These are phyloP conservation scores for Ophiostoma sp. DNA, from an alignment of 2,329 filamentous ascomycete species.

Conservation along the genomic window DNA sequence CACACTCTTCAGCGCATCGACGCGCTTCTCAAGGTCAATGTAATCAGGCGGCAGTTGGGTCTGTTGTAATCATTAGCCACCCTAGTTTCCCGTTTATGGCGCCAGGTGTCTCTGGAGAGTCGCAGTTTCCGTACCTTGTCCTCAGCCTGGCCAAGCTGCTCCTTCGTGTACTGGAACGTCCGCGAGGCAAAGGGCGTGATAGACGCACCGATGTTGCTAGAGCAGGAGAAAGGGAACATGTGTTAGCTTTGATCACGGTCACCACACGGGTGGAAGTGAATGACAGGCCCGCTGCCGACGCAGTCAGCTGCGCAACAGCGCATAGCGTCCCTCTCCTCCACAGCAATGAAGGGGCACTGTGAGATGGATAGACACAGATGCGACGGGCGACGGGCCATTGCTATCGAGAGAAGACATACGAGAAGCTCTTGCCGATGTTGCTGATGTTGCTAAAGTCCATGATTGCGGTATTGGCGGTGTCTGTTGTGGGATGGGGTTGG, in stretches of 20 bases:
- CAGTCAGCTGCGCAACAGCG: background rate
- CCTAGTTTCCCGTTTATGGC: background rate
- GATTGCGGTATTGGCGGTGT: conserved; percentile 25
- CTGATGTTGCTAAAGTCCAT: conserved; percentile 60
- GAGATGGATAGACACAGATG: background rate
- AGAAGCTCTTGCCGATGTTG: conserved; percentile 52
- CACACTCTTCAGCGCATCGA: conserved; percentile 93
- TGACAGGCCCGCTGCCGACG: background rate
- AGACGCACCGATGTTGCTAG: conserved; percentile 61
- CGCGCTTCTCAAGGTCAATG: conserved; percentile 95
- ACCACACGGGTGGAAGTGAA: too few relatives aligned
- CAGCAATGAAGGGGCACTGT: background rate
- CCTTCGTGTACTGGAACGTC: conserved; percentile 96
- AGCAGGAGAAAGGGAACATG: background rate
- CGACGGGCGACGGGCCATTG: background rate
- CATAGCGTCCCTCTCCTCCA: background rate
- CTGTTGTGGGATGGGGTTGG: background rate
- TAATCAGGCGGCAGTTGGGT: conserved; percentile 97
- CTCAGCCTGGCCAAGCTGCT: conserved; percentile 89
- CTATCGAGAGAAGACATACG: conserved; percentile 37
- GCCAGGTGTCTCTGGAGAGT: background rate
- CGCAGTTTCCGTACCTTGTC: conserved; percentile 62
- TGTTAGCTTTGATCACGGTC: background rate
- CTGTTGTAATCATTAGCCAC: conserved; percentile 40
- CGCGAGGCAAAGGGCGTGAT: conserved; percentile 90